Evolutionary conservation across 129 eudicot species (phyloP).

Genomic region (Centaurea solstitialis): DNA sequence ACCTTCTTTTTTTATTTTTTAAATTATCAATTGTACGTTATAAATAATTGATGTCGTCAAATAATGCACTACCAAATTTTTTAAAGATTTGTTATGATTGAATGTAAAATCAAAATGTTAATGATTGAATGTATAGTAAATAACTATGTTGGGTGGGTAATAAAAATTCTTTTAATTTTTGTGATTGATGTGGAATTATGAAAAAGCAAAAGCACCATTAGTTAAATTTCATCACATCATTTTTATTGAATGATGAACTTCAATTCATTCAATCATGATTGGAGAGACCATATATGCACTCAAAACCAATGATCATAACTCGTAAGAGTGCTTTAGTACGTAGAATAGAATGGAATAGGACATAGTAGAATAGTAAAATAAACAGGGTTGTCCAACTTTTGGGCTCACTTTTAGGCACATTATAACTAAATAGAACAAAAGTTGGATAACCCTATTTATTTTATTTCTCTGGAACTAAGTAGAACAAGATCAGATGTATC

Average conservation of each 20-base stretch:
- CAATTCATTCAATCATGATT: neutral
- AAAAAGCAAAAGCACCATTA: neutral
- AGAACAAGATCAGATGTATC: too few species aligned
- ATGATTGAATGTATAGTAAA: neutral
- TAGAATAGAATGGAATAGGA: too few species aligned
- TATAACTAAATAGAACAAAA: too few species aligned
- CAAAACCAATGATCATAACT: neutral
- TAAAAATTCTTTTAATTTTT: neutral
- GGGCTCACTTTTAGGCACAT: too few species aligned
- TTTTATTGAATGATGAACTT: neutral
- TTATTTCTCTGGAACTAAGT: too few species aligned
- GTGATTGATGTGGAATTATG: neutral
- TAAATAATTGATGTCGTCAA: neutral
- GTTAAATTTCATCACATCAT: neutral
- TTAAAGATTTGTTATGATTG: neutral
- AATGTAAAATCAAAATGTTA: neutral
- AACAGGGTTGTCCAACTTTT: too few species aligned
- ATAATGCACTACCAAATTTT: neutral
- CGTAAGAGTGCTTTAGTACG: too few species aligned
- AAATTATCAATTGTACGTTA: neutral
- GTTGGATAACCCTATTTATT: too few species aligned
- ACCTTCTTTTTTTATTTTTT: neutral
- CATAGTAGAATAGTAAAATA: too few species aligned
- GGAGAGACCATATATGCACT: neutral
- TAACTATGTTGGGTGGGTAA: neutral